Conservation (phyloP, 2,329 filamentous ascomycete species). For the Diaporthe ilicicola region DNA sequence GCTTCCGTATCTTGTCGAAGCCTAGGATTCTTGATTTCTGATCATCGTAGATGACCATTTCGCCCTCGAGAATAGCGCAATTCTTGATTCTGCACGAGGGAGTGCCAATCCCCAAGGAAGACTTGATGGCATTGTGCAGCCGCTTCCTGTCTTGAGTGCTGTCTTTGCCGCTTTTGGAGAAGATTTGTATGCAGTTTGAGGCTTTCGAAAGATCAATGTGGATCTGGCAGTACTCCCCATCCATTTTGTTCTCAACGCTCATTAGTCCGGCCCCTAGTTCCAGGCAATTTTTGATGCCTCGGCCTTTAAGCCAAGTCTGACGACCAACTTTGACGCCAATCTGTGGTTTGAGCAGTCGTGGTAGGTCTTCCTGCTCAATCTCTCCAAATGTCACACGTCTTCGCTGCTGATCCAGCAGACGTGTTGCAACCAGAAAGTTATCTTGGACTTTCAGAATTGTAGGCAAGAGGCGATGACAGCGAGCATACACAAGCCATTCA, state of each 20-base stretch:
- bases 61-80: constrained; percentile 83
- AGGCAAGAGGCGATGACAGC: constrained; percentile 75
- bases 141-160: constrained; percentile 75
- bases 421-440: constrained; percentile 68
- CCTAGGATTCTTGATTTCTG: constrained; percentile 70
- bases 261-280: constrained; percentile 69
- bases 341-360: constrained; percentile 56
- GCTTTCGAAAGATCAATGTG: constrained; percentile 75
- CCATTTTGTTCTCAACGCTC: constrained; percentile 83
- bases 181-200: constrained; percentile 74
- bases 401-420: constrained; percentile 55
- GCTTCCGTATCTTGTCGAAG: constrained; percentile 85
- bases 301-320: constrained; percentile 70
- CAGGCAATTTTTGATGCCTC: constrained; percentile 79
- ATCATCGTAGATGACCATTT: constrained; percentile 81
- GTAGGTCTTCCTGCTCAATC: constrained; percentile 36
- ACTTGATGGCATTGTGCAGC: constrained; percentile 61
- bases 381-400: constrained; percentile 37
- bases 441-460: constrained; percentile 75
- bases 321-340: constrained; percentile 72
- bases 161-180: constrained; percentile 92
- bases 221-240: constrained; percentile 91
- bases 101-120: constrained; percentile 70
- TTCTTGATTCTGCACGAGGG: constrained; percentile 65
- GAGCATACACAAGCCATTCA: constrained; percentile 59